These are phyloP conservation scores for Raphanus raphanistrum DNA, from an alignment of 345 rosid species.

Conservation along the genomic window DNA sequence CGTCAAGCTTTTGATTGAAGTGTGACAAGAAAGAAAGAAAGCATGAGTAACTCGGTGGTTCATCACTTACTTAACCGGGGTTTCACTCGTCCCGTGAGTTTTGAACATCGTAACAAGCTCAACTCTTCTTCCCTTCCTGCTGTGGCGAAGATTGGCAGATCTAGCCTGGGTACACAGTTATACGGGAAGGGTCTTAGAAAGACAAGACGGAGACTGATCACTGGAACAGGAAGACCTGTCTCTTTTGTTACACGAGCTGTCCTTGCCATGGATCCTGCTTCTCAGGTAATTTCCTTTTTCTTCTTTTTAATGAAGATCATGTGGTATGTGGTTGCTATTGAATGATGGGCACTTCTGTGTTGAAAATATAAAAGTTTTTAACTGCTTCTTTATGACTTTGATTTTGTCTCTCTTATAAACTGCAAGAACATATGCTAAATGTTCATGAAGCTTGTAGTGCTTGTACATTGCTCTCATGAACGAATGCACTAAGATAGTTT, in stretches of 20 bases:
- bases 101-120: conserved; percentile 62
- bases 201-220: conserved; percentile 38
- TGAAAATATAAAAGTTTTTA: no score
- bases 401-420: neutral
- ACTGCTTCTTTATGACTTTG: no score
- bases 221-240: conserved; percentile 42
- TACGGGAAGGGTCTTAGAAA: conserved; percentile 46
- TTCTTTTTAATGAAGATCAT: neutral
- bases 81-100: conserved; percentile 56
- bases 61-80: conserved; percentile 57
- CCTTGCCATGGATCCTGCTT: conserved; percentile 67
- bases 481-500: conserved; percentile 20
- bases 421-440: neutral
- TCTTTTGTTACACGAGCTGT: conserved; percentile 59
- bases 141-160: conserved; percentile 36
- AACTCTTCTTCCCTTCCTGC: conserved; percentile 51
- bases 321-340: no score
- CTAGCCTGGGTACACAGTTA: conserved; percentile 45
- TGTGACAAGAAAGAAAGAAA: conserved; percentile 40
- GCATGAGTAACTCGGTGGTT: conserved; percentile 68
- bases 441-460: neutral
- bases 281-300: conserved; percentile 48
- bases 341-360: no score
- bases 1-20: neutral
- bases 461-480: neutral